Base-by-base conservation (phyloP, 2,329 filamentous ascomycete species). In the Monosporascus sp. region DNA sequence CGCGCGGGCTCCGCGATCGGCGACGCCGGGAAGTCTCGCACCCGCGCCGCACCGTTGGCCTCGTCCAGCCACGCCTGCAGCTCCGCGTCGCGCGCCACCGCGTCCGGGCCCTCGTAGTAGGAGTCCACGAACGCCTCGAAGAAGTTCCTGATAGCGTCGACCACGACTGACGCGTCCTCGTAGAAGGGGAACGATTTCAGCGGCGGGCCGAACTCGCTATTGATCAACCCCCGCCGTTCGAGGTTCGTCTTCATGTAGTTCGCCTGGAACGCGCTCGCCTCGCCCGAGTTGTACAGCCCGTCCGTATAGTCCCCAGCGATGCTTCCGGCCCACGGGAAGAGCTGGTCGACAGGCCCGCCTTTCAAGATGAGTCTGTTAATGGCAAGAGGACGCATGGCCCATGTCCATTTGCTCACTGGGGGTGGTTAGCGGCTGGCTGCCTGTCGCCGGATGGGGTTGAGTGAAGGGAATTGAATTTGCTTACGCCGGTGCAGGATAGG, bases 1-100 rank as follows among this genome's bases (percentile, higher is more conserved):
- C 63, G 60, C 36, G 64, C 56, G n/a, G 50, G 54, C 2, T 61
- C 60, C 0, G 53, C 31, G 27, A 58, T 54, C 6, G 59, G 49
- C 9, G 60, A 53, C n/a, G 72, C 47, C n/a, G 57, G 74, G 61
- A 78, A 76, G 60, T 77, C 72, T 31, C 72, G 60, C 1, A 67
- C 68, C 51, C 66, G 48, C 0, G 74, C 74, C 1, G 58, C 53
- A 2, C 61, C 64, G 48, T 63, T 68, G 24, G 70, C 71, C 63
- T 79, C 75, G 2, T 49, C 45, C 27, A 74, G 65, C 75, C 75
- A 79, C n/a, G 64, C 64, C 51, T 73, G 69, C 1, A 79, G 59
- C 53, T 79, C 76, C 0, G 46, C 22, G 56, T 79, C 76, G 4
- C 52, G 49, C 1, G 51, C 49, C 9, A 78, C 55, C 6, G 61